phyloP scores from a whole-genome alignment of 805 yeast genomes.

The Zygoascus tannicola region DNA sequence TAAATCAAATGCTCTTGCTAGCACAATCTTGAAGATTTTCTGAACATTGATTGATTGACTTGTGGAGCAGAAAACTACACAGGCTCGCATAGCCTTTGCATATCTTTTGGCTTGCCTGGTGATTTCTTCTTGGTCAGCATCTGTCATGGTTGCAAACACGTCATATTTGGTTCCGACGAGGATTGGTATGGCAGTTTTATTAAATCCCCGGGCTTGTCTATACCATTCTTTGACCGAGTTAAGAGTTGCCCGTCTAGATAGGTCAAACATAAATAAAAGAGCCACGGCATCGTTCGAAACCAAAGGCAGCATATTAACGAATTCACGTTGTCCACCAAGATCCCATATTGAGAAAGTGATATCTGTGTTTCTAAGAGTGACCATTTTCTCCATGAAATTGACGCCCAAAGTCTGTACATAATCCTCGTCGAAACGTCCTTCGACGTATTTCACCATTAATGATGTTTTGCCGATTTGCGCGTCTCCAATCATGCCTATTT shows the following conservation, averaged over 20 bases:
- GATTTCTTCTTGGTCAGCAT: constrained; percentile 73
- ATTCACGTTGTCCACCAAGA: constrained; percentile 90
- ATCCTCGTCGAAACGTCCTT: constrained; percentile 82
- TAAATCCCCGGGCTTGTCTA: constrained; percentile 80
- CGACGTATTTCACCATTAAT: constrained; percentile 94
- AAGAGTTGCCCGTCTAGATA: constrained; percentile 76
- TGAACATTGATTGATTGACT: constrained; percentile 88
- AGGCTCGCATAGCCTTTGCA: constrained; percentile 82
- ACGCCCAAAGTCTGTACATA: constrained; percentile 94
- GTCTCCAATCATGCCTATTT: constrained; percentile 90
- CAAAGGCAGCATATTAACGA: constrained; percentile 88
- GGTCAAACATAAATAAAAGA: constrained; percentile 78
- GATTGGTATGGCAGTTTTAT: constrained; percentile 83
- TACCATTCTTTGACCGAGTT: constrained; percentile 94
- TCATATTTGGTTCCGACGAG: constrained; percentile 93
- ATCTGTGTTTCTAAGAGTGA: constrained; percentile 74
- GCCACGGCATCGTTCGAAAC: constrained; percentile 92
- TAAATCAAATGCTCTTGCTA: constrained; percentile 84
- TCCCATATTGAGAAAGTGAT: constrained; percentile 93
- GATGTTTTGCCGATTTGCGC: constrained; percentile 96
- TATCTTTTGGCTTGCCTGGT: constrained; percentile 75
- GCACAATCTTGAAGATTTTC: constrained; percentile 82
- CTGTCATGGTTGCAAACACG: constrained; percentile 66
- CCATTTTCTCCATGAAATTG: constrained; percentile 85
- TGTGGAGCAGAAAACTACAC: constrained; percentile 80